These are phyloP conservation scores for Stephanodiscus minutulus DNA, from an alignment of 108 stramenopile genomes.

Conservation along the genomic window DNA sequence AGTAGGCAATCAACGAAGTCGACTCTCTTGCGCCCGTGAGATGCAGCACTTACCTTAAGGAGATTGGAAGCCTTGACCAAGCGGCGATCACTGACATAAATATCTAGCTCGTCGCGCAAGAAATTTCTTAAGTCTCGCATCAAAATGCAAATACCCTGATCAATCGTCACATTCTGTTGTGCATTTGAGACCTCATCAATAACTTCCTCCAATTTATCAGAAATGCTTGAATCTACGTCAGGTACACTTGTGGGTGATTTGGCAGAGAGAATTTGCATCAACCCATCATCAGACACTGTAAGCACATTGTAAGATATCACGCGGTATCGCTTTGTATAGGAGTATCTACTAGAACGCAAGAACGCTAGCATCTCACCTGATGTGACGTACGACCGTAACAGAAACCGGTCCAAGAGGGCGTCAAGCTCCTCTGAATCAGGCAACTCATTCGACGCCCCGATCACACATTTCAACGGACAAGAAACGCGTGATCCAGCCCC, in stretches of 20 bases:
- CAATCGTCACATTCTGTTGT: conserved; percentile 40
- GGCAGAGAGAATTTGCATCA: conserved; percentile 57
- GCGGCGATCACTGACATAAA: conserved; percentile 69
- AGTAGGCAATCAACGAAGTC: conserved; percentile 68
- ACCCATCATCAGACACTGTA: conserved; percentile 71
- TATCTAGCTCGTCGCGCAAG: conserved; percentile 55
- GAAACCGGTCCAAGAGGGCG: conserved; percentile 76
- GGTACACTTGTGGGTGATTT: conserved; percentile 20
- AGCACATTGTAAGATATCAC: not conserved
- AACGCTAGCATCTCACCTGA: not conserved
- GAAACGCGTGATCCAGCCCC: conserved; percentile 55
- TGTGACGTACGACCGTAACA: conserved; percentile 66
- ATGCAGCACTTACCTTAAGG: conserved; percentile 64
- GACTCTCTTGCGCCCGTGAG: conserved; percentile 58
- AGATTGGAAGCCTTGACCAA: conserved; percentile 64
- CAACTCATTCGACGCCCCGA: conserved; percentile 80
- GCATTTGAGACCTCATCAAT: conserved; percentile 41
- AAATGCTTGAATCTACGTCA: conserved; percentile 7
- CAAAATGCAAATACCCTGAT: conserved; percentile 46
- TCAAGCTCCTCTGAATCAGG: conserved; percentile 77
- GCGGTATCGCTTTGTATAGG: too few species aligned
- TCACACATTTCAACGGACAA: conserved; percentile 73
- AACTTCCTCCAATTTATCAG: conserved; percentile 43
- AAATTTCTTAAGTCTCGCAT: conserved; percentile 57
- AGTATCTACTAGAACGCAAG: too few species aligned